Percentiles rank a stretch among this genome's conserved stretches.
Evolutionary conservation across 129 eudicot species (phyloP).

Genomic region (Deinandra increscens): DNA sequence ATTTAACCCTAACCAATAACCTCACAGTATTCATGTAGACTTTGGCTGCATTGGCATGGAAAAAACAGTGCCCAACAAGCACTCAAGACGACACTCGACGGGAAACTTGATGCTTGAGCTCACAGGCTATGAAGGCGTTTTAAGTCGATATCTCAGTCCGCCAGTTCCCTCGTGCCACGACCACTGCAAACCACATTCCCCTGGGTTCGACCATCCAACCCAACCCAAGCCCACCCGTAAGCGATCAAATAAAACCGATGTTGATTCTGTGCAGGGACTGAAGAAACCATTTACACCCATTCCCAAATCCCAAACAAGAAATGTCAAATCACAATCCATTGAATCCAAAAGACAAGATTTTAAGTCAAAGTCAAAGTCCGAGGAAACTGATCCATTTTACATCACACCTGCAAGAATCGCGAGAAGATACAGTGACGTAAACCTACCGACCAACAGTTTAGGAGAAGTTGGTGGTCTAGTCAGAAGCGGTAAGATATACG

Average conservation of each 20-base stretch:
- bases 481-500: constrained; percentile 16
- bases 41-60: constrained; percentile 35
- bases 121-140: constrained; percentile 20
- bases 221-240: constrained; percentile 16
- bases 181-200: constrained; percentile 26
- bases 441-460: constrained; percentile 23
- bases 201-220: constrained; percentile 7
- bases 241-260: constrained; percentile 9
- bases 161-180: constrained; percentile 27
- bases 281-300: constrained; percentile 21
- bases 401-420: constrained; percentile 20
- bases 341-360: constrained; percentile 22
- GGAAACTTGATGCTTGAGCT: constrained; percentile 28
- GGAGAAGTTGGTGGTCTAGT: constrained; percentile 14
- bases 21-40: constrained; percentile 29
- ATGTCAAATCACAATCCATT: neutral
- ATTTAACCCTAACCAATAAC: neutral
- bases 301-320: constrained; percentile 32
- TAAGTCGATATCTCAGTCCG: constrained; percentile 26
- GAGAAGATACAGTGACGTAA: constrained; percentile 38
- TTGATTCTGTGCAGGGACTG: constrained; percentile 9
- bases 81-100: constrained; percentile 41
- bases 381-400: constrained; percentile 22
- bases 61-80: constrained; percentile 27
- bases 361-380: constrained; percentile 30